These are phyloP conservation scores for Rhodotorula babjevae DNA, from an alignment of 768 basidiomycete genomes.

Conservation along the genomic window DNA sequence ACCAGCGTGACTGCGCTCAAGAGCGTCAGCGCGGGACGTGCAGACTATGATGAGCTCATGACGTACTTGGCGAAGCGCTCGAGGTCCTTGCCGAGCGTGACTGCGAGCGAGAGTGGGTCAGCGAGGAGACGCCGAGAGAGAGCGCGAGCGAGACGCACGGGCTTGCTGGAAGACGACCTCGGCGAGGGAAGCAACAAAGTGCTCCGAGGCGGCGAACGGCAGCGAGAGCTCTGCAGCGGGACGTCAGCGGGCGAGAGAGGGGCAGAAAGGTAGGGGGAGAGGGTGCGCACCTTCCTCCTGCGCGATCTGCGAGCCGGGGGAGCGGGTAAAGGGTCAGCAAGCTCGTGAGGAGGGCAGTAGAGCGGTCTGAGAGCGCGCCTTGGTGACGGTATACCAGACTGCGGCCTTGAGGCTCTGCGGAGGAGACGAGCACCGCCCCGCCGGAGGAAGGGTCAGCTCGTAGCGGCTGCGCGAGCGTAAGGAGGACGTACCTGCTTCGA, in stretches of 20 bases:
- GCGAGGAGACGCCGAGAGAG: background rate
- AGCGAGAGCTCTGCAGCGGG: constrained; percentile 17
- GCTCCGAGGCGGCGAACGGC: constrained; percentile 29
- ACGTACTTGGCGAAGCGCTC: constrained; percentile 34
- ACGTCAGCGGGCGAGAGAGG: background rate
- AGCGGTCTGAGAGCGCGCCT: background rate
- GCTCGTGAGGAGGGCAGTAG: background rate
- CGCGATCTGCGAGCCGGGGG: constrained; percentile 15
- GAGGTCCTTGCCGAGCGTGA: constrained; percentile 34
- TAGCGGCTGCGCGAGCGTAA: too few species aligned
- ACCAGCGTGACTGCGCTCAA: constrained; percentile 18
- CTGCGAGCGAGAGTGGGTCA: background rate
- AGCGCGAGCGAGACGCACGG: background rate
- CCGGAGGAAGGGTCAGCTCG: too few species aligned
- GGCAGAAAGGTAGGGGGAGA: background rate
- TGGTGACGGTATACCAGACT: constrained; percentile 34
- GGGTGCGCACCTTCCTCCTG: constrained; percentile 27
- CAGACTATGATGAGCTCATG: rapidly evolving
- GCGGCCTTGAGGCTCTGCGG: constrained; percentile 29
- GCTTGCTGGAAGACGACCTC: constrained; percentile 37
- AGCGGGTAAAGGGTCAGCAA: too few species aligned
- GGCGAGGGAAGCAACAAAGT: constrained; percentile 31
- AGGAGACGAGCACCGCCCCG: background rate
- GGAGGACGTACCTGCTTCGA: background rate
- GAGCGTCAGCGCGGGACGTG: too few species aligned